These are phyloP conservation scores for Xerocomellus chrysenteron DNA, from an alignment of 768 basidiomycete species.

Conservation along the genomic window DNA sequence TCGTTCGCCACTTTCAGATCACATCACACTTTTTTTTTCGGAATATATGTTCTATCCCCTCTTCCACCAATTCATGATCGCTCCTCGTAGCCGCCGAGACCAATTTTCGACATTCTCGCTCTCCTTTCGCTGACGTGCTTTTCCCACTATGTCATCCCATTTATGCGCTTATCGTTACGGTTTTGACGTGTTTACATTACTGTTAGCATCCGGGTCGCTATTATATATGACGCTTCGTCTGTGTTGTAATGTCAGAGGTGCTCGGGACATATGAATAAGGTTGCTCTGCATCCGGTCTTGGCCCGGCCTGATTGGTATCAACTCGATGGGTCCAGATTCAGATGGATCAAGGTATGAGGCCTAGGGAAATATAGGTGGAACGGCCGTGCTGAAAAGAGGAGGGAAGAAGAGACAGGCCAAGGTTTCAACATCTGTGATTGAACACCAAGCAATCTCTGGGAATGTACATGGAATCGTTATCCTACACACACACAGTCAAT, in stretches of 20 bases:
- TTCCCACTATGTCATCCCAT: background rate
- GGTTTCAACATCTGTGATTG: too few relatives aligned
- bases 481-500: background rate
- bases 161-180: background rate
- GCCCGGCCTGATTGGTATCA: too few relatives aligned
- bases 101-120: background rate
- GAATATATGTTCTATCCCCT: background rate
- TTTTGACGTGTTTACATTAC: background rate
- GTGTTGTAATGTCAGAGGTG: conserved; percentile 7
- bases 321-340: too few relatives aligned
- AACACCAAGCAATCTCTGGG: too few relatives aligned
- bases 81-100: too few relatives aligned
- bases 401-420: too few relatives aligned
- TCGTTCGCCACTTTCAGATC: background rate
- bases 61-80: background rate
- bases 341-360: too few relatives aligned
- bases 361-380: too few relatives aligned
- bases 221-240: background rate
- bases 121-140: background rate
- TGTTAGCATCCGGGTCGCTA: background rate
- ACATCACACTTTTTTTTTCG: background rate
- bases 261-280: too few relatives aligned
- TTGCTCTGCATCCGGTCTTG: too few relatives aligned
- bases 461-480: background rate
- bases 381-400: too few relatives aligned